Evolutionary conservation across 2,329 filamentous ascomycete species (phyloP).

Genomic region (Pyrenochaeta sp.): DNA sequence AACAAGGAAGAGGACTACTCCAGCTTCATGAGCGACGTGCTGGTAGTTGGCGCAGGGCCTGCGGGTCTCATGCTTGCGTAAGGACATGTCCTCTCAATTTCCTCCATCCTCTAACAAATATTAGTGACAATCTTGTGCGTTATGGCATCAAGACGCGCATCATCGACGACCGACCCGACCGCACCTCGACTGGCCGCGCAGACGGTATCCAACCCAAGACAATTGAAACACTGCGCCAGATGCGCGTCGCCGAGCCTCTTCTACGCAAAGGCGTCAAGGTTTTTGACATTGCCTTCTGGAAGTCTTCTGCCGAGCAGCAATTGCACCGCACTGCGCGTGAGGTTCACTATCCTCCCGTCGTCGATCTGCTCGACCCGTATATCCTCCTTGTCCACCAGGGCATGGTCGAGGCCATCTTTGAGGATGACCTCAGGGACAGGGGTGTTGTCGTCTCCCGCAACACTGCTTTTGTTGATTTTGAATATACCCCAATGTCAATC

Average conservation of each 20-base stretch:
- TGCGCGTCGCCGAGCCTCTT: slow-evolving; percentile 73
- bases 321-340: slow-evolving; percentile 70
- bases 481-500: slow-evolving; percentile 47
- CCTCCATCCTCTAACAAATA: background rate
- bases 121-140: slow-evolving; percentile 64
- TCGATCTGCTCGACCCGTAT: slow-evolving; percentile 62
- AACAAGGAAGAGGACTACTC: slow-evolving; percentile 36
- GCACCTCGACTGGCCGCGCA: slow-evolving; percentile 72
- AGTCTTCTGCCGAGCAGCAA: slow-evolving; percentile 45
- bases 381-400: slow-evolving; percentile 71
- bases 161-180: slow-evolving; percentile 72
- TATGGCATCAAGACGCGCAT: slow-evolving; percentile 71
- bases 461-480: slow-evolving; percentile 65
- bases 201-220: slow-evolving; percentile 81
- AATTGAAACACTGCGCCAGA: slow-evolving; percentile 77
- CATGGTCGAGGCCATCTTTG: slow-evolving; percentile 75
- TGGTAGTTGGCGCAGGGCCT: slow-evolving; percentile 54
- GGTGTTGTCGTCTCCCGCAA: slow-evolving; percentile 70
- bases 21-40: slow-evolving; percentile 47
- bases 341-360: slow-evolving; percentile 67
- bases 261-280: slow-evolving; percentile 72
- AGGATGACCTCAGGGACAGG: slow-evolving; percentile 71
- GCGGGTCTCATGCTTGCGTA: slow-evolving; percentile 54
- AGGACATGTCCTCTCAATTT: no score
- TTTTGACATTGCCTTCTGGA: slow-evolving; percentile 77